phyloP scores from a whole-genome alignment of 305 asterid genomes.

The Fraxinus albicans region DNA sequence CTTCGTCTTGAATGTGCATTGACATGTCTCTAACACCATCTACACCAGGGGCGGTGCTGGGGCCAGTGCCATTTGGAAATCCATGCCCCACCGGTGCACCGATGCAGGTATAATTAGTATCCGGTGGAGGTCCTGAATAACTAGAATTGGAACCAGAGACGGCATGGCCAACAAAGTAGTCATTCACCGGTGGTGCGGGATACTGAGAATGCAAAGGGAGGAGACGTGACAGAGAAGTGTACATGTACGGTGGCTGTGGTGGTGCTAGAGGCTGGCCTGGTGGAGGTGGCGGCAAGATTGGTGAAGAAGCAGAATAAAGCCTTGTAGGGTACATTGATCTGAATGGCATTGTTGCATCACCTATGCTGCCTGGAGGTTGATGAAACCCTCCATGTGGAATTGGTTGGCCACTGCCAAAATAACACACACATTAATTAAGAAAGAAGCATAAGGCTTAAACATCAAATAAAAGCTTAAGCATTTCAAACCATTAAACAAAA shows the following conservation, averaged over 20 bases:
- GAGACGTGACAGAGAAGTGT: slow-evolving; percentile 54
- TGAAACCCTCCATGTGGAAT: slow-evolving; percentile 48
- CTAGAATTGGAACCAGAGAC: slow-evolving; percentile 29
- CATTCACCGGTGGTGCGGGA: slow-evolving; percentile 32
- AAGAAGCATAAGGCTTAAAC: neutral
- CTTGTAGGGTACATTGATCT: slow-evolving; percentile 65
- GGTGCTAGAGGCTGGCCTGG: slow-evolving; percentile 30
- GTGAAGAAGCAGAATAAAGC: slow-evolving; percentile 37
- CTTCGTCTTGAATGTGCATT: slow-evolving; percentile 41
- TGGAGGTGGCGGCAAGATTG: slow-evolving; percentile 27
- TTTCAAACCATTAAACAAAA: too few species aligned
- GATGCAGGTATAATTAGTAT: slow-evolving; percentile 54
- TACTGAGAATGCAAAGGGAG: slow-evolving; percentile 52
- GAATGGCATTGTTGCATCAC: slow-evolving; percentile 42
- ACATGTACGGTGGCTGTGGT: slow-evolving; percentile 38
- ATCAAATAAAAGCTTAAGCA: neutral
- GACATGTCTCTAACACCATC: slow-evolving; percentile 33
- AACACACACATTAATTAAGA: neutral
- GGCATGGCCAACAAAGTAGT: slow-evolving; percentile 62
- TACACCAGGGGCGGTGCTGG: slow-evolving; percentile 19
- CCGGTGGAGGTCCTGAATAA: slow-evolving; percentile 23
- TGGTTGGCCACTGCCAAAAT: slow-evolving; percentile 48
- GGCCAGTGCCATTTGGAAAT: slow-evolving; percentile 18
- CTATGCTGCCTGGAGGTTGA: slow-evolving; percentile 33
- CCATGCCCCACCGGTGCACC: slow-evolving; percentile 75